These are phyloP conservation scores for Ganoderma resinaceum DNA, from an alignment of 1,284 basidiomycete species.

Conservation along the genomic window DNA sequence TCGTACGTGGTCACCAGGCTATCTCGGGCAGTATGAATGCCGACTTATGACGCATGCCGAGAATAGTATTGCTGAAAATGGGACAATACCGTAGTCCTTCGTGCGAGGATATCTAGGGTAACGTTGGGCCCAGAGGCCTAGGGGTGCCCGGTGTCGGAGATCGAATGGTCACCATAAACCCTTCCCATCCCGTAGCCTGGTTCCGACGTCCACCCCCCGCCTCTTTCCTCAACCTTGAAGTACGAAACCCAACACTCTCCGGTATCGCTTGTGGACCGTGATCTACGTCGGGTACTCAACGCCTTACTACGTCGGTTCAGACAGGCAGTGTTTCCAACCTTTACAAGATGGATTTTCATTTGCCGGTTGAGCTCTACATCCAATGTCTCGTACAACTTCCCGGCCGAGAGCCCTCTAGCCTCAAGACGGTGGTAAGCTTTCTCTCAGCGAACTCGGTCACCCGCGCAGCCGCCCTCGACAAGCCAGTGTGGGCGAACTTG, in stretches of 20 bases:
- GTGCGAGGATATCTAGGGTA: not conserved
- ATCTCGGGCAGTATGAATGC: not conserved
- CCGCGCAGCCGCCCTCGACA: constrained; percentile 38
- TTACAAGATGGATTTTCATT: constrained; percentile 2
- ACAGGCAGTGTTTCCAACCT: not conserved
- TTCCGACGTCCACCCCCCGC: not conserved
- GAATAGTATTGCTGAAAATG: not conserved
- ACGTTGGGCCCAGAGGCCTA: constrained; percentile 1
- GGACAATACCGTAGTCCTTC: not conserved
- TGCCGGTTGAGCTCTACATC: constrained; percentile 38
- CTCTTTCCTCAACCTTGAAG: not conserved
- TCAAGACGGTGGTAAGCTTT: constrained; percentile 39
- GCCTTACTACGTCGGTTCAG: not conserved
- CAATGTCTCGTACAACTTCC: constrained; percentile 39
- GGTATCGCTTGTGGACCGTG: not conserved
- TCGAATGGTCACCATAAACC: constrained; percentile 1
- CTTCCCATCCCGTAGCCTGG: not conserved
- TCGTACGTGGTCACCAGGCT: not conserved
- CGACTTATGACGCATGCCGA: not conserved
- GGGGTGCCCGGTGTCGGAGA: not conserved
- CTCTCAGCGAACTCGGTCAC: constrained; percentile 37
- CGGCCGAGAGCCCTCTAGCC: constrained; percentile 35
- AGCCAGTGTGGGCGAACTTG: constrained; percentile 55
- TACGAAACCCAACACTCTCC: too few species aligned
- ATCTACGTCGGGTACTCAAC: not conserved